Conservation (phyloP, 257 asterid species). For the Lycium ferocissimum region DNA sequence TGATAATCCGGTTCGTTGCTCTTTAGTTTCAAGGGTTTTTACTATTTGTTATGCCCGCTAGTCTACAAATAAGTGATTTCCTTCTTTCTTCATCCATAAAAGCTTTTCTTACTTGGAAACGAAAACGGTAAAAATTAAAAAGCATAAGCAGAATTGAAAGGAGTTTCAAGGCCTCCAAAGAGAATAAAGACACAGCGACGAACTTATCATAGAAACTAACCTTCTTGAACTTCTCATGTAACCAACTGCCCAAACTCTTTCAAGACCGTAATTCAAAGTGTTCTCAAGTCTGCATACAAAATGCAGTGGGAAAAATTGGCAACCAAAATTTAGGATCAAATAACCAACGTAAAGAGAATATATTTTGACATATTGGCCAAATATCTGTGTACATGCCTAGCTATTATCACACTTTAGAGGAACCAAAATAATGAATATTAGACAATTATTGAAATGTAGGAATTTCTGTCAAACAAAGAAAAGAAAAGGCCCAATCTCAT, state of each 20-base stretch:
- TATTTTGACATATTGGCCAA: neutral
- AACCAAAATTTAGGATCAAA: neutral
- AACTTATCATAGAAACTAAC: slow-evolving; percentile 50
- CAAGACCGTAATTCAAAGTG: slow-evolving; percentile 96
- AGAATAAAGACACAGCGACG: neutral
- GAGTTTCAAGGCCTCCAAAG: neutral
- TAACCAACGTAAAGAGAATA: slow-evolving; percentile 10
- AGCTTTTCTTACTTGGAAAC: neutral
- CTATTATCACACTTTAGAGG: neutral
- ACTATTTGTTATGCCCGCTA: neutral
- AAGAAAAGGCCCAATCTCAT: neutral
- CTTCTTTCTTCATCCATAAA: slow-evolving; percentile 12
- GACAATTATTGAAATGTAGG: neutral
- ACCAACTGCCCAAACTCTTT: slow-evolving; percentile 98
- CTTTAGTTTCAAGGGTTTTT: neutral
- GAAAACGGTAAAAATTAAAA: neutral
- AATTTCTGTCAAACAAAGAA: neutral
- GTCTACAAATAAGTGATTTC: neutral
- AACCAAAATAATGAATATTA: neutral
- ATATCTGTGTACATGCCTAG: neutral
- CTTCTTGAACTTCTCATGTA: slow-evolving; percentile 91
- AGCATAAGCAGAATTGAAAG: neutral
- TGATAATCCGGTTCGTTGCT: slow-evolving; percentile 2
- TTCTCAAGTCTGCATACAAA: slow-evolving; percentile 80
- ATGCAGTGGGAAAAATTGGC: neutral